A percentile compares a stretch with the other conserved stretches of the same genome.
Evolutionary conservation across 83 land plant species (phyloP).

Genomic region (Larix sibirica): DNA sequence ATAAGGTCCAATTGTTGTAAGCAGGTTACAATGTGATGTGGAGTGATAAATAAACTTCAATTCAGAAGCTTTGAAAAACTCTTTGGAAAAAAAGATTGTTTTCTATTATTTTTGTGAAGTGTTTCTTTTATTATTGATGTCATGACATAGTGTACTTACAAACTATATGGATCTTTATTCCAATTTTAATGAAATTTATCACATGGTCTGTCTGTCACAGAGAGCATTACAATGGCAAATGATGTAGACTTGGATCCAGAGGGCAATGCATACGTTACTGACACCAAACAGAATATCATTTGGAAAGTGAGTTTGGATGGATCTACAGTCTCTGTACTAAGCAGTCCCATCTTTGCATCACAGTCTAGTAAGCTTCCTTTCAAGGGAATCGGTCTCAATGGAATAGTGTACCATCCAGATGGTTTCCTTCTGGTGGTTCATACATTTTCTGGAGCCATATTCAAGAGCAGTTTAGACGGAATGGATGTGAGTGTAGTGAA

Average conservation of each 20-base stretch:
- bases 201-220: too few relatives aligned
- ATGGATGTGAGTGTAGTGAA: conserved; percentile 35
- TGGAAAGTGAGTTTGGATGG: conserved; percentile 69
- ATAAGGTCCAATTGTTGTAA: too few relatives aligned
- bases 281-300: conserved; percentile 38
- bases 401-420: conserved; percentile 72
- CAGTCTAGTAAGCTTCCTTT: conserved; percentile 34
- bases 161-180: too few relatives aligned
- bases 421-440: conserved; percentile 63
- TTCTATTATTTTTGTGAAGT: too few relatives aligned
- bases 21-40: too few relatives aligned
- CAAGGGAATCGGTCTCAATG: conserved; percentile 55
- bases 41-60: too few relatives aligned
- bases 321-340: conserved; percentile 25
- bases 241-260: conserved; percentile 69
- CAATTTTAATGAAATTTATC: too few relatives aligned
- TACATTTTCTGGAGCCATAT: conserved; percentile 43
- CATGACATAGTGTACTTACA: too few relatives aligned
- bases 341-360: conserved; percentile 35
- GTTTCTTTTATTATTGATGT: too few relatives aligned
- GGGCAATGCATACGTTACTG: conserved; percentile 72
- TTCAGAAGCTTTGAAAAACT: too few relatives aligned
- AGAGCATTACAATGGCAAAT: conserved; percentile 33
- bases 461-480: conserved; percentile 39
- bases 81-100: too few relatives aligned